Conservation (phyloP, 176 grass and related monocot genomes). For the Tillandsia leiboldiana region DNA sequence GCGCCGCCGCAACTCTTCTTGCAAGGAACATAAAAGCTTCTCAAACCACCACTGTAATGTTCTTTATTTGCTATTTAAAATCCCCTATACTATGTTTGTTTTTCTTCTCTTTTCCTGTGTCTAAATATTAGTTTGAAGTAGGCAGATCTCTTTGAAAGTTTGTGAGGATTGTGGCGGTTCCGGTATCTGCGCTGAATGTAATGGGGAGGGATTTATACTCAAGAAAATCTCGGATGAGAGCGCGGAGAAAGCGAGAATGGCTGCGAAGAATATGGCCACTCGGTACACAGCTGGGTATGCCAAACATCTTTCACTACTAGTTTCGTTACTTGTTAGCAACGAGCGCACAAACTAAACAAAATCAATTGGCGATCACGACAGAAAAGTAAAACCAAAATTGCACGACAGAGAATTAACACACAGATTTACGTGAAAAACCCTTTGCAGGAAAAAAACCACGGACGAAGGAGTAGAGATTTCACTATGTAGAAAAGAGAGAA, state of each 20-base stretch:
- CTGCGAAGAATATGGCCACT: slow-evolving; percentile 42
- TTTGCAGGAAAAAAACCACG: too few species aligned
- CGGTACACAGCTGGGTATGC: slow-evolving; percentile 37
- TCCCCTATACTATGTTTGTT: background rate
- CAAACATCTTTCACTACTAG: background rate
- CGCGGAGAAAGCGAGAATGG: slow-evolving; percentile 15
- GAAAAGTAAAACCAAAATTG: too few species aligned
- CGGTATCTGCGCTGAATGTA: slow-evolving; percentile 39
- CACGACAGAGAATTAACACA: too few species aligned
- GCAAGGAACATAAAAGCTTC: slow-evolving; percentile 30
- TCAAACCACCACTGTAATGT: slow-evolving; percentile 17
- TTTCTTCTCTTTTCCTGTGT: too few species aligned
- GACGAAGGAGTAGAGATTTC: too few species aligned
- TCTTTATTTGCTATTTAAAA: background rate
- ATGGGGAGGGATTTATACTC: slow-evolving; percentile 39
- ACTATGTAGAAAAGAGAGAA: too few species aligned
- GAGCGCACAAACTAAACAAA: too few species aligned
- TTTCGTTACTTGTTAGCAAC: too few species aligned
- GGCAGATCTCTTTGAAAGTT: slow-evolving; percentile 1
- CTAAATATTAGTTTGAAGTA: background rate
- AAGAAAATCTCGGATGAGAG: slow-evolving; percentile 27
- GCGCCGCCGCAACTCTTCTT: slow-evolving; percentile 29
- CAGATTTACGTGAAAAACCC: too few species aligned
- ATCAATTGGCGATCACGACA: too few species aligned
- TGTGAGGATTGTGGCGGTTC: slow-evolving; percentile 36